These are phyloP conservation scores for Colletotrichum phormii DNA, from an alignment of 2,329 filamentous ascomycete species.

Conservation along the genomic window DNA sequence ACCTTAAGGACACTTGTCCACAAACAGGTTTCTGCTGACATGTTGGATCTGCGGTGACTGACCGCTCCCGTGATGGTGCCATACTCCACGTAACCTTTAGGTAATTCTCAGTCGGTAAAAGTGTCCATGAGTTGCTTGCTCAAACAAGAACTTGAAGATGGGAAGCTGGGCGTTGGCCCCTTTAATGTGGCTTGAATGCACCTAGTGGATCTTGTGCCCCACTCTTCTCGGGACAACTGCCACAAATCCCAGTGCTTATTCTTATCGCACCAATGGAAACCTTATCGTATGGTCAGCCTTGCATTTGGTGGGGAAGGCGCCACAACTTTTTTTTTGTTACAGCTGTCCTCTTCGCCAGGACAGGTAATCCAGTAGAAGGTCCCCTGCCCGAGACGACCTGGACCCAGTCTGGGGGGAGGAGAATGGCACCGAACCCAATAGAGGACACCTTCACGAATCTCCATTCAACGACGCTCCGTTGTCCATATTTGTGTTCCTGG, in stretches of 20 bases:
- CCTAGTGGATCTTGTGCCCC: background rate
- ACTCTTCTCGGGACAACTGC: conserved; percentile 17
- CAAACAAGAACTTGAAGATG: conserved; percentile 2
- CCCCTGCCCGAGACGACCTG: conserved; percentile 21
- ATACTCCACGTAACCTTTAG: conserved; percentile 32
- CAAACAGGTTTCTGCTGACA: background rate
- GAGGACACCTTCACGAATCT: conserved; percentile 35
- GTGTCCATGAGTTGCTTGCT: background rate
- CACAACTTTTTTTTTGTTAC: conserved; percentile 31
- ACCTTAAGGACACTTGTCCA: background rate
- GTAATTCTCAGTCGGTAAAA: conserved; percentile 8
- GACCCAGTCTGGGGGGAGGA: conserved; percentile 19
- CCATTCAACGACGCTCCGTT: conserved; percentile 18
- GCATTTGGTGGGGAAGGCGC: conserved; percentile 8
- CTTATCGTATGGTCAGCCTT: conserved; percentile 32
- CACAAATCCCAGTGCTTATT: conserved; percentile 15
- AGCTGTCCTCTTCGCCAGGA: conserved; percentile 37
- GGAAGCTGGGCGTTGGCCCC: conserved; percentile 25
- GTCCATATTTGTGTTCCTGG: conserved; percentile 26
- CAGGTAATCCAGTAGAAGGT: conserved; percentile 28
- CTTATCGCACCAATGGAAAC: conserved; percentile 32
- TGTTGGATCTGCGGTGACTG: background rate
- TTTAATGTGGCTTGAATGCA: conserved; percentile 16
- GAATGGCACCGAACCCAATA: conserved; percentile 32
- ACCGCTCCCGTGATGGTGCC: conserved; percentile 14